Evolutionary conservation across 2,329 filamentous ascomycete genomes (phyloP).

Genomic region (Penicillium crustosum): DNA sequence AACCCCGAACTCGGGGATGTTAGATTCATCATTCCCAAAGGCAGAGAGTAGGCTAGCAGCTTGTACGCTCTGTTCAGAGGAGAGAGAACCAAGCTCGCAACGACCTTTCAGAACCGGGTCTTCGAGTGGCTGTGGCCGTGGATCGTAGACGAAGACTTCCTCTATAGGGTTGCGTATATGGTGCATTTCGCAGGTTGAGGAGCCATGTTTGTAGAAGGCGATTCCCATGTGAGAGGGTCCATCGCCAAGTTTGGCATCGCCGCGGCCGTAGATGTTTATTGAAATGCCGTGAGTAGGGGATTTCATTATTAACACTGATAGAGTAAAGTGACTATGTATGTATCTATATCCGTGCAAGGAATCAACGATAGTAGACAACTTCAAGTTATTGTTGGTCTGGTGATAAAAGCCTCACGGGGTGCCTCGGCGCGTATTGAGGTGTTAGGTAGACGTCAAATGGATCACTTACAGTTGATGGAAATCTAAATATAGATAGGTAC

Average conservation of each 20-base stretch:
- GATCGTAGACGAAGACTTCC: neutral
- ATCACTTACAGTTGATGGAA: neutral
- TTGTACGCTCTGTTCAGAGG: neutral
- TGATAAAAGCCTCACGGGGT: neutral
- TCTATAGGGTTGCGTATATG: conserved; percentile 1
- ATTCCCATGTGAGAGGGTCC: neutral
- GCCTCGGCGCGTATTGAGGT: neutral
- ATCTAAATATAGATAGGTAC: neutral
- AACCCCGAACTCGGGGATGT: neutral
- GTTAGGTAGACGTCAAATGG: neutral
- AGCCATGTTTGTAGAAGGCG: neutral
- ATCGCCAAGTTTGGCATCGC: neutral
- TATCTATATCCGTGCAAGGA: neutral
- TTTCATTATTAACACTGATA: neutral
- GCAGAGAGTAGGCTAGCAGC: neutral
- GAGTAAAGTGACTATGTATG: neutral
- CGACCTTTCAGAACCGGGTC: neutral
- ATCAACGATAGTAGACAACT: neutral
- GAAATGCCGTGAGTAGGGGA: neutral
- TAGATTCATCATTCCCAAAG: neutral
- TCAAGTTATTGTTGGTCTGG: neutral
- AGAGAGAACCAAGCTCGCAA: neutral
- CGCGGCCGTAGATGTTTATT: neutral
- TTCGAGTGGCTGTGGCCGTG: neutral
- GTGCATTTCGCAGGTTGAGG: neutral